Evolutionary conservation across 306 rosid genomes (phyloP), one percentile per base, ranked within the genome.

Genomic region (Begonia fuchsioides): DNA sequence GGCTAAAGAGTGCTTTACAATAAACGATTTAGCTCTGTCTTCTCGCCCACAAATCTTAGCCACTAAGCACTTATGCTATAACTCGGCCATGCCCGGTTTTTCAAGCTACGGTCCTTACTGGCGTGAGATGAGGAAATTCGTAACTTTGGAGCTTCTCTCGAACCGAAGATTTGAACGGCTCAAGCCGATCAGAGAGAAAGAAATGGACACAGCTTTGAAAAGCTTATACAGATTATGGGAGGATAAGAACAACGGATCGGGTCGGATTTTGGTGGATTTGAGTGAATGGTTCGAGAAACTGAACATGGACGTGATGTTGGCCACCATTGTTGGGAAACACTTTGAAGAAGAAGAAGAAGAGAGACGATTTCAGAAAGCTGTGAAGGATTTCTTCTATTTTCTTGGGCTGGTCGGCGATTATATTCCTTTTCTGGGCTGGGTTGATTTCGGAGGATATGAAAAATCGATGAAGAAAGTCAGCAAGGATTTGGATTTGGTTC

Each of bases 401-500:
- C 1, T 49, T 0, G 81, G 83, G 14, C 1, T 60, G 11, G 45
- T 70, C n/a, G 72, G 69, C 1, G 87, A 76, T 18, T 63, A 59
- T 1, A 44, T 80, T 15, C 83, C 83, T 0, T 63, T 14, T 32
- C 58, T 76, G 9, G 51, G 62, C 11, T 76, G 71, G 69, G 8
- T 76, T 46, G 87, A 79, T 62, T 39, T 72, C 10, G 87, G 80
- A 2, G 88, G 88, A 7, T 54, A 76, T 16, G 60, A 55, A 20
- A 76, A 62, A 63, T 54, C 51, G 1, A 76, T 71, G 67, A 73
- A 50, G 44, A 65, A 45, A 12, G 26, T 39, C 1, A 64, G 41
- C 1, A 35, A n/a, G 0, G 83, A 73, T 19, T 48, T 76, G 50
- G 86, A 75, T 12, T 6, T 6, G 6, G 2, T 64, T 2, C 3